Evolutionary conservation across 2,329 filamentous ascomycete genomes (phyloP).

Genomic region (Colletotrichum noveboracense): DNA sequence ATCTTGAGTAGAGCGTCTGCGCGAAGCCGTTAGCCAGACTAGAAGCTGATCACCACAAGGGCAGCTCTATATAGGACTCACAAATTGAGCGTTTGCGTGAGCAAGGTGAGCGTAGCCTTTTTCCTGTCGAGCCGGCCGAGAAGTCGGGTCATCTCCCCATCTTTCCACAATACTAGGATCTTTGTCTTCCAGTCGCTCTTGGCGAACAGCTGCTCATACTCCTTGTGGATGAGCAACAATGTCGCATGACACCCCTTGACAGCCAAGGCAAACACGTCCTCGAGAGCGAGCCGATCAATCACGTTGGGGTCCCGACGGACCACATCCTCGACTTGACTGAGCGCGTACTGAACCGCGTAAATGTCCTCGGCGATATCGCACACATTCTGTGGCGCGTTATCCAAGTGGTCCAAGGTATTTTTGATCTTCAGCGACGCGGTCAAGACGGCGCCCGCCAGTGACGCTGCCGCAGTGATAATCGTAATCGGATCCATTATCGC

Average conservation of each 20-base stretch:
- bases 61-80: neutral
- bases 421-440: conserved; percentile 16
- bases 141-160: conserved; percentile 9
- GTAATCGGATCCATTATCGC: conserved; percentile 34
- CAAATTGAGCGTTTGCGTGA: conserved; percentile 18
- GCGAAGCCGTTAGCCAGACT: neutral
- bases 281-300: conserved; percentile 1
- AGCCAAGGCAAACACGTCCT: conserved; percentile 12
- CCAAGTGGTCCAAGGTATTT: conserved; percentile 2
- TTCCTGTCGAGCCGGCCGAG: conserved; percentile 10
- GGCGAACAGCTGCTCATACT: conserved; percentile 10
- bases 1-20: conserved; percentile 14
- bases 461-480: conserved; percentile 11
- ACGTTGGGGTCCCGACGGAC: conserved; percentile 7
- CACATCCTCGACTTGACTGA: conserved; percentile 11
- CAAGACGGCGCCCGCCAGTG: conserved; percentile 8
- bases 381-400: conserved; percentile 8
- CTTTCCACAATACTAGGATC: conserved; percentile 7
- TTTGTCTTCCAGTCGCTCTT: conserved; percentile 7
- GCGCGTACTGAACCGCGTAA: conserved; percentile 10
- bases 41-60: rapidly evolving
- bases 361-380: conserved; percentile 15
- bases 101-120: conserved; percentile 10
- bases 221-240: conserved; percentile 6
- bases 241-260: conserved; percentile 18